phyloP scores from a whole-genome alignment of 2,329 filamentous ascomycete species.

The Zymoseptoria passerinii region DNA sequence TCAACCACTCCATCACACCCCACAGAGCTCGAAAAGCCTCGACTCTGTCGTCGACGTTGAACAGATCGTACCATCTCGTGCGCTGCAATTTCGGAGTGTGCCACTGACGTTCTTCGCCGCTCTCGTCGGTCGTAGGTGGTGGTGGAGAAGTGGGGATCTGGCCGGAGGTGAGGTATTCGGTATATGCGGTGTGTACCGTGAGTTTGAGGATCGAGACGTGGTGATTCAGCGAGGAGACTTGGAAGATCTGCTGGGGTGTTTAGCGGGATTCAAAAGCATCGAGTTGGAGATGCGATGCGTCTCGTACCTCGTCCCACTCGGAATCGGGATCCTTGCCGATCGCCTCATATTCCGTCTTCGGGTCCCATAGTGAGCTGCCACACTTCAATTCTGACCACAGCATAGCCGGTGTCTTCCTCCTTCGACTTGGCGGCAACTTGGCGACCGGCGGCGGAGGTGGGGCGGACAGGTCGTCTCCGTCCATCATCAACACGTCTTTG shows the following conservation, averaged over 20 bases:
- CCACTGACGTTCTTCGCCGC: constrained; percentile 33
- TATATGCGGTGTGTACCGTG: constrained; percentile 48
- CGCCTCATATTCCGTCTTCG: constrained; percentile 46
- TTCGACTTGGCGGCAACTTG: constrained; percentile 9
- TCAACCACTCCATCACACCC: constrained; percentile 49
- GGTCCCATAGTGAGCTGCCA: constrained; percentile 48
- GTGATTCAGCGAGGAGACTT: constrained; percentile 55
- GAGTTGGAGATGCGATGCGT: not conserved
- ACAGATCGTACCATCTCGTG: constrained; percentile 52
- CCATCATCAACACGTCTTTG: constrained; percentile 16
- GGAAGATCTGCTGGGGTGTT: constrained; percentile 45
- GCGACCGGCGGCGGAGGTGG: constrained; percentile 3
- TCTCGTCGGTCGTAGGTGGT: constrained; percentile 19
- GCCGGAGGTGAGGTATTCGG: constrained; percentile 46
- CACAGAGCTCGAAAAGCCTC: constrained; percentile 51
- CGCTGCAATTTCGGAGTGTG: constrained; percentile 46
- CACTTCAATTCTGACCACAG: constrained; percentile 46
- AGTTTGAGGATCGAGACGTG: constrained; percentile 53
- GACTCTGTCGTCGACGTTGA: constrained; percentile 45
- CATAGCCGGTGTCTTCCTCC: constrained; percentile 39
- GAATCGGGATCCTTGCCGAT: constrained; percentile 44
- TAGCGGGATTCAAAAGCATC: constrained; percentile 1
- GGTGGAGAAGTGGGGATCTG: constrained; percentile 24
- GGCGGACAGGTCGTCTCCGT: constrained; percentile 9
- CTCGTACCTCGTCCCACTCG: constrained; percentile 42